phyloP scores from a whole-genome alignment of 352 stramenopile species.

The Pythium myriotylum region DNA sequence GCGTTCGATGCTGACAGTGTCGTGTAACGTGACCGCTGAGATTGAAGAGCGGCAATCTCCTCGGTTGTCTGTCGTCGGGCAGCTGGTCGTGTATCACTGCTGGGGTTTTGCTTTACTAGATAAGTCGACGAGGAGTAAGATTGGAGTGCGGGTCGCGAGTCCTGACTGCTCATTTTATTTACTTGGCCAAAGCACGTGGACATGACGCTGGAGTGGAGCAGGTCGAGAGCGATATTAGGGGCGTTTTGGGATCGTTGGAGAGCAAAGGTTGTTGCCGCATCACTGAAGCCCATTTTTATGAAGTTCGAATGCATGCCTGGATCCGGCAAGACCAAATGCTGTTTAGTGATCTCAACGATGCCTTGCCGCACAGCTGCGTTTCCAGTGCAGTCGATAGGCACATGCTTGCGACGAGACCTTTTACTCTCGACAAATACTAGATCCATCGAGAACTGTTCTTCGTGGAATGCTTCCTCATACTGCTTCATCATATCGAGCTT shows the following conservation, averaged over 20 bases:
- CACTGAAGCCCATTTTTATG: slow-evolving; percentile 75
- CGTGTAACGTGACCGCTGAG: slow-evolving; percentile 54
- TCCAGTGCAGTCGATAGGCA: slow-evolving; percentile 67
- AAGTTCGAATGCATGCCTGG: slow-evolving; percentile 84
- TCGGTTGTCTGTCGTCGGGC: slow-evolving; percentile 57
- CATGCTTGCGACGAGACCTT: slow-evolving; percentile 38
- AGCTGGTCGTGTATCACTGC: slow-evolving; percentile 17
- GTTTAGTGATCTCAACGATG: slow-evolving; percentile 78
- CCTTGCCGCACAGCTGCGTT: slow-evolving; percentile 72
- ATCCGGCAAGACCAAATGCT: slow-evolving; percentile 76
- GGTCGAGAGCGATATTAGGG: slow-evolving; percentile 71
- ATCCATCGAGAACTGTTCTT: slow-evolving; percentile 81
- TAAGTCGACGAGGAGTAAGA: slow-evolving; percentile 13
- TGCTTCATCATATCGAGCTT: slow-evolving; percentile 86
- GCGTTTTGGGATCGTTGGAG: slow-evolving; percentile 79
- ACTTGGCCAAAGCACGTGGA: slow-evolving; percentile 45
- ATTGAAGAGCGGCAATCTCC: slow-evolving; percentile 78
- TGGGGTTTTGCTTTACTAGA: slow-evolving; percentile 7
- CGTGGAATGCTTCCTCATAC: slow-evolving; percentile 83
- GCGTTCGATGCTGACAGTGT: slow-evolving; percentile 34
- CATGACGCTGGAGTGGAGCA: slow-evolving; percentile 71
- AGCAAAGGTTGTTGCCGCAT: slow-evolving; percentile 75
- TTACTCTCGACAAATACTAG: slow-evolving; percentile 69
- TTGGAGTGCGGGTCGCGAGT: slow-evolving; percentile 21
- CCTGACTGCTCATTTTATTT: not conserved